Evolutionary conservation across 257 asterid genomes (phyloP), one percentile per base, ranked within the genome.

Genomic region (Solanum acaule): DNA sequence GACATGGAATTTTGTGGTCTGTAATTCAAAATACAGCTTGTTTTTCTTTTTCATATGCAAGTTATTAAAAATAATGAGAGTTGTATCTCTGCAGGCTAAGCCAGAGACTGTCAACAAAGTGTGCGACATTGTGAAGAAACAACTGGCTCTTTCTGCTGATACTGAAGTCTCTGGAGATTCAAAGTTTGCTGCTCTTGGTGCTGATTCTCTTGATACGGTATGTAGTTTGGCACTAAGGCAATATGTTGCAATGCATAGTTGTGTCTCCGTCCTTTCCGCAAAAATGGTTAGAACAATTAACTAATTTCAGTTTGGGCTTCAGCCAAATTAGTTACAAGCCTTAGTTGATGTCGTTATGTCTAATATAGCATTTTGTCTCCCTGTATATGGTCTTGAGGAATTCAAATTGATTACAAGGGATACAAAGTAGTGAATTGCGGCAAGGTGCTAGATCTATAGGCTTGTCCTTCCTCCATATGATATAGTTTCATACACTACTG

Each of bases 151-250:
- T 83, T 82, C 95, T 31, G 94, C 81, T 18, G 94, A 94, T 13
- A 86, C 92, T 18, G 91, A 86, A 29, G 96, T 96, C 85, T 76
- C 37, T 83, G 99, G 97, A 72, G 97, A 92, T 68, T 94, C 99
- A 1, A 96, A 93, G 90, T 96, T 96, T 90, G 90, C 94, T 15
- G 42, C 93, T 6, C 97, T 96, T 89, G 99, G 99, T 83, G 98
- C 99, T 56, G 99, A 96, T 90, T 96, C 99, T 72, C 98, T 95
- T 79, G 99, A 96, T 93, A 96, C 99, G 90, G 98, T 96, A 95
- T 59, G 81, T 86, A 70, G 33, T 49, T 18, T 18, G 42, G 42
- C 15, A 29, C 11, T 3, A 29, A 9, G 85, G 86, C 15, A 10
- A 81, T 46, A 29, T 81, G 68, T 29, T 81, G 68, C 67, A 46